phyloP scores from a whole-genome alignment of 352 stramenopile genomes.

The Pythium aristosporum region DNA sequence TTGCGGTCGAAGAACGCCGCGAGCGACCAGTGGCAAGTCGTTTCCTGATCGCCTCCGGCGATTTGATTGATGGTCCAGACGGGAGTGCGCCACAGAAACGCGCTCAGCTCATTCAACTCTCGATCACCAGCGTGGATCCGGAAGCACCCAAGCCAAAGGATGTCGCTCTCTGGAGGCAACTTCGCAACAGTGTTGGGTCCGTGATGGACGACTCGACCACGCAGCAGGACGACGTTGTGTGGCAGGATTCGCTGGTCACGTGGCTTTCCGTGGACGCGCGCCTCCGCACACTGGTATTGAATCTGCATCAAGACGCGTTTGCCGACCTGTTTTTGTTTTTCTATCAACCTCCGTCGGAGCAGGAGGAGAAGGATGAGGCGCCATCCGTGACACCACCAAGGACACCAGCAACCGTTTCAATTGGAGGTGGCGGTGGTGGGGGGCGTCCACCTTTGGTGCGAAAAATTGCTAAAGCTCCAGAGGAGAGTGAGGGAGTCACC shows the following conservation, averaged over 20 bases:
- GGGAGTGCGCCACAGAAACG: not conserved
- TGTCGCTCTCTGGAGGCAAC: conserved; percentile 40
- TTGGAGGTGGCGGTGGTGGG: not conserved
- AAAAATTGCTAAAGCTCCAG: conserved; percentile 19
- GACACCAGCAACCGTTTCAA: not conserved
- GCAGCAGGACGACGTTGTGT: conserved; percentile 43
- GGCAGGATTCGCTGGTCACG: conserved; percentile 73
- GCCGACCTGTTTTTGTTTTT: conserved; percentile 80
- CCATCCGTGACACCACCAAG: not conserved
- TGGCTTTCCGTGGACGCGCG: conserved; percentile 67
- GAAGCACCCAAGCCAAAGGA: conserved; percentile 66
- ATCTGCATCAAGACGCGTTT: conserved; percentile 78
- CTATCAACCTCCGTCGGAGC: conserved; percentile 24
- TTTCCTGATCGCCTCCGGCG: conserved; percentile 59
- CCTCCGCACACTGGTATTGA: conserved; percentile 67
- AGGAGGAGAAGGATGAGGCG: not conserved
- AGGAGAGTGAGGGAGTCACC: not conserved
- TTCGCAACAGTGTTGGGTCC: conserved; percentile 8
- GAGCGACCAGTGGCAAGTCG: conserved; percentile 1
- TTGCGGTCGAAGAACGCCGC: conserved; percentile 60
- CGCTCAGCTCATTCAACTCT: conserved; percentile 65
- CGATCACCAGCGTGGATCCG: conserved; percentile 67
- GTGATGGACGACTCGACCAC: not conserved
- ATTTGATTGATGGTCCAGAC: conserved; percentile 9
- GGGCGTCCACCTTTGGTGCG: conserved; percentile 18